phyloP scores from a whole-genome alignment of 225 moss, liverwort and hornwort genomes.

The Pleurozium schreberi region DNA sequence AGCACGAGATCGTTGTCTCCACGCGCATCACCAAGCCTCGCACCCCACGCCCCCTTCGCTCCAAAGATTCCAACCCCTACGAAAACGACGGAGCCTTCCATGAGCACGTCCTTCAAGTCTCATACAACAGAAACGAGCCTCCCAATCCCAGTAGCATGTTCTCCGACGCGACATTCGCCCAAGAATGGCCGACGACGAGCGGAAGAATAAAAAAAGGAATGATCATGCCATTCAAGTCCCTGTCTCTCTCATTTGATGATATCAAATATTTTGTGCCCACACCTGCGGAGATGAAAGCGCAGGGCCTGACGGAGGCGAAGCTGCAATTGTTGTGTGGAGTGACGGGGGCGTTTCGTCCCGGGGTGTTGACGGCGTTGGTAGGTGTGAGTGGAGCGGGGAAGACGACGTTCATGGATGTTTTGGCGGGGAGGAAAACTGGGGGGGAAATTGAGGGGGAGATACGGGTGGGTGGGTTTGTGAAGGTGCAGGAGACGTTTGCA shows the following conservation, averaged over 20 bases:
- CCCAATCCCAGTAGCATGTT: not conserved
- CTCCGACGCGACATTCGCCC: not conserved
- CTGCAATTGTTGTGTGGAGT: conserved; percentile 50
- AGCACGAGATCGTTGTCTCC: conserved; percentile 15
- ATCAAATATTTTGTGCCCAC: conserved; percentile 61
- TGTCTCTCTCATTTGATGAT: conserved; percentile 42
- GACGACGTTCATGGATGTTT: conserved; percentile 79
- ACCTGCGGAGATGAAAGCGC: conserved; percentile 34
- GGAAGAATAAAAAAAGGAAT: conserved; percentile 14
- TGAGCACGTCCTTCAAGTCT: conserved; percentile 9
- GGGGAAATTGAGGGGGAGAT: conserved; percentile 36
- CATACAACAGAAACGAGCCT: not conserved
- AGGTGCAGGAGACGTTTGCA: conserved; percentile 25
- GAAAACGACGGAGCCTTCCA: not conserved
- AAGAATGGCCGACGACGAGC: not conserved
- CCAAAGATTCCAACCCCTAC: conserved; percentile 10
- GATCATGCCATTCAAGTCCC: conserved; percentile 53
- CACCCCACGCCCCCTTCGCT: not conserved
- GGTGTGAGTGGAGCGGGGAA: conserved; percentile 81
- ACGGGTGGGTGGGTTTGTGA: conserved; percentile 14
- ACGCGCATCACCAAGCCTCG: conserved; percentile 11
- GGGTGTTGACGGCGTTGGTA: conserved; percentile 68
- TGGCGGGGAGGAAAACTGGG: conserved; percentile 69
- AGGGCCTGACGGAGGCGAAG: conserved; percentile 20
- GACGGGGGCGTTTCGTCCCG: conserved; percentile 68